Evolutionary conservation across 2,329 filamentous ascomycete species (phyloP).

Genomic region (Penicillium capsulatum): DNA sequence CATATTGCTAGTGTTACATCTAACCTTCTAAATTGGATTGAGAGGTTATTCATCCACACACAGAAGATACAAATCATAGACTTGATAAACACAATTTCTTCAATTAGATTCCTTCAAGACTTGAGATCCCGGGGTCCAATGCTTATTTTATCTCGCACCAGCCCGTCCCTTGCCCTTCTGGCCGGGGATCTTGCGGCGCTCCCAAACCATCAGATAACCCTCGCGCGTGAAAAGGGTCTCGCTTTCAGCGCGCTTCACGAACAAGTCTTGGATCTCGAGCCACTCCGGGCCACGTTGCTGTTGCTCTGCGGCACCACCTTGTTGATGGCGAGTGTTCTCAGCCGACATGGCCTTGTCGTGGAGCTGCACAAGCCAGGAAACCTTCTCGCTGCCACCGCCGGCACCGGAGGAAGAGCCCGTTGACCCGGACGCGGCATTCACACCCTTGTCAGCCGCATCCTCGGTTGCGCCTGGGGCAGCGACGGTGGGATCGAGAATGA

Average conservation of each 20-base stretch:
- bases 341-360: conserved; percentile 63
- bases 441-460: conserved; percentile 37
- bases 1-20: conserved; percentile 14
- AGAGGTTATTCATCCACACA: too few species aligned
- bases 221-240: conserved; percentile 91
- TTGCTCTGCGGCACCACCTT: conserved; percentile 24
- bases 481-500: conserved; percentile 54
- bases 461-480: conserved; percentile 63
- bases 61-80: not conserved
- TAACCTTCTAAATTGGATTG: not conserved
- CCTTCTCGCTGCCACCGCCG: conserved; percentile 84
- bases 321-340: conserved; percentile 33
- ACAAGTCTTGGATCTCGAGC: conserved; percentile 91
- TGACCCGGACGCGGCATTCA: conserved; percentile 32
- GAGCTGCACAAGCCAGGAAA: conserved; percentile 92
- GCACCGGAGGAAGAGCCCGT: conserved; percentile 56
- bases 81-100: not conserved
- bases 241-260: conserved; percentile 80
- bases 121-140: too few species aligned
- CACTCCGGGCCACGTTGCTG: conserved; percentile 64
- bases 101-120: too few species aligned
- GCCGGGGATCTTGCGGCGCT: conserved; percentile 60
- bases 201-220: conserved; percentile 95
- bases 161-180: conserved; percentile 37
- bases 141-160: conserved; percentile 10